phyloP scores from a whole-genome alignment of 305 asterid species.

The Striga hermonthica region DNA sequence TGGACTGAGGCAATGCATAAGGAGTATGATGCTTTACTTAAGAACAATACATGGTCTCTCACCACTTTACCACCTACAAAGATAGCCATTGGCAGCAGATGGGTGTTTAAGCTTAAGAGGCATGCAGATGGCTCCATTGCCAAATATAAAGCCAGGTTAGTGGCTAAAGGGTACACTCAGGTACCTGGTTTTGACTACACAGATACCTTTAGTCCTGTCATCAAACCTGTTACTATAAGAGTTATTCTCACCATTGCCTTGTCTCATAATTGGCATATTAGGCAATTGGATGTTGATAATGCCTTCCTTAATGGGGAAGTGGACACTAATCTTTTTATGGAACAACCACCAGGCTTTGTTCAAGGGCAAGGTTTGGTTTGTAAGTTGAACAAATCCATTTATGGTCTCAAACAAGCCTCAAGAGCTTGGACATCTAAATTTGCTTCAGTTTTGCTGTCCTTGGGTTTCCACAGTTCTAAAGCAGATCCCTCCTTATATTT shows the following conservation, averaged over 20 bases:
- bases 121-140: background rate
- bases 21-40: background rate
- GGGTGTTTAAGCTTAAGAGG: background rate
- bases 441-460: background rate
- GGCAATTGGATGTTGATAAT: background rate
- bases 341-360: background rate
- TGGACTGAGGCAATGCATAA: background rate
- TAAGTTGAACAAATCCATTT: background rate
- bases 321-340: background rate
- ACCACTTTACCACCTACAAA: background rate
- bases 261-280: background rate
- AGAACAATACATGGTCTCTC: background rate
- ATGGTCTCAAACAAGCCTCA: background rate
- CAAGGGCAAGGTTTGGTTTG: background rate
- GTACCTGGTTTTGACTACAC: background rate
- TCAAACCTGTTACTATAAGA: background rate
- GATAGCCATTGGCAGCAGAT: background rate
- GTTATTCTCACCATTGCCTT: background rate
- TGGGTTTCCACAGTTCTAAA: background rate
- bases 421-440: background rate
- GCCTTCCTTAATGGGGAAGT: background rate
- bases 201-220: background rate
- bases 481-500: background rate
- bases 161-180: background rate
- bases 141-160: background rate